These are phyloP conservation scores for Plectosphaerella sp. DNA, from an alignment of 2,329 filamentous ascomycete species.

Conservation along the genomic window DNA sequence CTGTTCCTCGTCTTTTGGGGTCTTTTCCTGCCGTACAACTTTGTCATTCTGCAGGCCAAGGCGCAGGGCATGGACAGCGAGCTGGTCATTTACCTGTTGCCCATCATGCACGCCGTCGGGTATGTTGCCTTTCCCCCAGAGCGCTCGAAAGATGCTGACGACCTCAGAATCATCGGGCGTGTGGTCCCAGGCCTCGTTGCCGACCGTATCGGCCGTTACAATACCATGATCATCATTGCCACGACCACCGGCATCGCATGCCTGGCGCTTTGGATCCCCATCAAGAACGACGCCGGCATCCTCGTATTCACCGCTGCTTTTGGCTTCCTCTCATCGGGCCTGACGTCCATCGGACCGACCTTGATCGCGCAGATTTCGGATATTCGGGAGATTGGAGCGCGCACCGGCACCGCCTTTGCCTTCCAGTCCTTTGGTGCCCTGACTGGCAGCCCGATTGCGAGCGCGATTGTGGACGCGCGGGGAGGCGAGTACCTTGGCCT, in stretches of 20 bases:
- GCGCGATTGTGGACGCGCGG: constrained; percentile 49
- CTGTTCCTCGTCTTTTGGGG: constrained; percentile 53
- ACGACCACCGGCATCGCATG: constrained; percentile 39
- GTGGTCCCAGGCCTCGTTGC: constrained; percentile 45
- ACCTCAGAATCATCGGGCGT: constrained; percentile 42
- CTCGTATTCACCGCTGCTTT: constrained; percentile 62
- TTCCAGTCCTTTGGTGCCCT: constrained; percentile 60
- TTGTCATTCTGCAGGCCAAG: constrained; percentile 44
- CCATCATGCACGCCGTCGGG: constrained; percentile 54
- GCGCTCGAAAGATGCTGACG: not conserved
- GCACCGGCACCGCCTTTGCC: constrained; percentile 61
- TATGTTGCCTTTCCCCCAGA: constrained; percentile 15
- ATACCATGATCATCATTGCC: constrained; percentile 46
- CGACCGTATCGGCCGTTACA: constrained; percentile 39
- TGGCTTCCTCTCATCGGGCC: constrained; percentile 67
- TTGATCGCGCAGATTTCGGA: constrained; percentile 68
- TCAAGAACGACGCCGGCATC: constrained; percentile 47
- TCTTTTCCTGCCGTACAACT: constrained; percentile 50
- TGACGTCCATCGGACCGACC: constrained; percentile 58
- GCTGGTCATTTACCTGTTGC: constrained; percentile 41
- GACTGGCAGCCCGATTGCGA: constrained; percentile 63
- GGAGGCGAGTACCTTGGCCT: constrained; percentile 52
- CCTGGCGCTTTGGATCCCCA: constrained; percentile 44
- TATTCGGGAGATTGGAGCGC: constrained; percentile 62
- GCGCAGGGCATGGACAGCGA: constrained; percentile 33